phyloP scores from a whole-genome alignment of 768 basidiomycete species.

The Candolleomyces efflorescens region DNA sequence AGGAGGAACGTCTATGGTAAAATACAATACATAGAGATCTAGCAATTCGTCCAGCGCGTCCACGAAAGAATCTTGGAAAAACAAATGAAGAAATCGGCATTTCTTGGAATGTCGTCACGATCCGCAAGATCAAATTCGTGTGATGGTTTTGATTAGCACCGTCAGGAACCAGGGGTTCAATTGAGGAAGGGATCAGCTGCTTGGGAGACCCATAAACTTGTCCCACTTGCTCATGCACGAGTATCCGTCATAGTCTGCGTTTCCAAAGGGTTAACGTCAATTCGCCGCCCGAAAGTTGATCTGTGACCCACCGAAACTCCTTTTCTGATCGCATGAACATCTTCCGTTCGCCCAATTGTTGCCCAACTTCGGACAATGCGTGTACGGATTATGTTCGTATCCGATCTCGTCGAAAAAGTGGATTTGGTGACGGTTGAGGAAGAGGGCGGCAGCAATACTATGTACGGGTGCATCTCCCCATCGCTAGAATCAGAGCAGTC shows the following conservation, averaged over 20 bases:
- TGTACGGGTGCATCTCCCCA: constrained; percentile 68
- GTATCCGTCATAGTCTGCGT: constrained; percentile 50
- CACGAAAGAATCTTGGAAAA: background rate
- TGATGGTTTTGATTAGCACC: no score
- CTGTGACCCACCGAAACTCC: constrained; percentile 52
- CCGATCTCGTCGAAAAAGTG: constrained; percentile 79
- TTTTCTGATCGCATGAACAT: constrained; percentile 54
- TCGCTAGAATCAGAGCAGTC: constrained; percentile 27
- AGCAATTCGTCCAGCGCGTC: background rate
- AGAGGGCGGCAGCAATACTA: constrained; percentile 61
- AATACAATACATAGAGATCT: no score
- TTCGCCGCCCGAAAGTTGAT: background rate
- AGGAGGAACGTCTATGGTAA: no score
- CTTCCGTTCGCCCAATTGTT: constrained; percentile 47
- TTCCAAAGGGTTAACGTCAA: background rate
- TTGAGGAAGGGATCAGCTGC: background rate
- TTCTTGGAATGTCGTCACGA: no score
- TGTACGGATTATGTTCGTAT: constrained; percentile 73
- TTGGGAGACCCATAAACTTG: constrained; percentile 19
- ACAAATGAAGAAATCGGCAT: background rate
- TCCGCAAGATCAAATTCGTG: no score
- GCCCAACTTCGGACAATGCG: constrained; percentile 55
- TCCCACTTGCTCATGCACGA: constrained; percentile 58
- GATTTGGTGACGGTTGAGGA: constrained; percentile 53
- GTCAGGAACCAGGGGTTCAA: no score